Base-by-base conservation (phyloP, 2,329 filamentous ascomycete species). In the Aspergillus vadensis region DNA sequence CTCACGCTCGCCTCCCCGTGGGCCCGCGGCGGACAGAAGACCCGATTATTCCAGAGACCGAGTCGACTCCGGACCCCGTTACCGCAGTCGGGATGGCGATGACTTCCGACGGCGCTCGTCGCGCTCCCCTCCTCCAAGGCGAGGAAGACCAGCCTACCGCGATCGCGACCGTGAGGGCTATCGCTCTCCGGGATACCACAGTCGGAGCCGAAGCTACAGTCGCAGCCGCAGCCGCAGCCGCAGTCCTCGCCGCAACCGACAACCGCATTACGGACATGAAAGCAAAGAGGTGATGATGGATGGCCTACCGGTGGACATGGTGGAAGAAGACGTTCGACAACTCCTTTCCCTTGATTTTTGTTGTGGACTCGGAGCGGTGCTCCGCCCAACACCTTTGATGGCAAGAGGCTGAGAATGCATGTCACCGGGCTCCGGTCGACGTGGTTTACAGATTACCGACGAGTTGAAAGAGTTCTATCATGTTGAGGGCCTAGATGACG, bases 401-500 rank as follows among this genome's bases (percentile, higher is more conserved):
- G 67, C 70, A 72, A 63, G 63, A 73, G 62, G 71, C 78, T 80
- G 74, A 80, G 76, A 74, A 68, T 77, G 64, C 65, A 69, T 72
- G 64, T 76, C 71, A 60, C 72, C 72, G 72, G 70, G 23, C 65
- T 67, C 72, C 69, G 71, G 71, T 71, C 65, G 67, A 70, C 68
- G 63, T 68, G 68, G 71, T 69, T 65, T 77, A 81, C 77, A 86
- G 84, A 84, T 86, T 71, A 78, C 79, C 67, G 77, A 77, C 74
- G 83, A 86, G 77, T 76, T 86, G 67, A 76, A 77, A 66, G 78
- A 82, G 66, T 78, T 77, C 65, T 81, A 85, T 65, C 74, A 80
- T 67, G 75, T 84, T 63, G 77, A 81, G 59, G 78, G 77, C n/a
- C 72, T 86, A 61, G 83, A 86, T 67, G 83, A 85, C 66, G 77